Base-by-base conservation (phyloP, 1,284 basidiomycete species). In the Malassezia dermatis region DNA sequence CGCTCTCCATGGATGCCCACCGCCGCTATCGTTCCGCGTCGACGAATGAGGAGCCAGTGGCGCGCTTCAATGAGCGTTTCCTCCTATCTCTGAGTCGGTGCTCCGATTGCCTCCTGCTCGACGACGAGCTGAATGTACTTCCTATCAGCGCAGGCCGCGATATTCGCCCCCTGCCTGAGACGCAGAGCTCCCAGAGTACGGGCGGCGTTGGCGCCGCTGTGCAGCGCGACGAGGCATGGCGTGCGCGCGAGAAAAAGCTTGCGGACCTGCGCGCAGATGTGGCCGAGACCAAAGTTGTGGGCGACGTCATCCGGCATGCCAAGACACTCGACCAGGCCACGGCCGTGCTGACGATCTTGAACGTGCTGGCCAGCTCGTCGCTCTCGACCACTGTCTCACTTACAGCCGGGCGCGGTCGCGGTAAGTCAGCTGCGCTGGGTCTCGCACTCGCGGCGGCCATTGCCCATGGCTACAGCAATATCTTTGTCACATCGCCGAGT, bases 41-140 rank as follows among this genome's bases (percentile, higher is more conserved):
- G 19, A 86, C 89, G 2, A 87, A 91, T 64, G 86, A 89, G 67
- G 82, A 86, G 17, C 88, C 96, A 15, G 81, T 88, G 41, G 89
- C 91, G 0, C 84, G 94, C 44, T 99, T 99, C 80, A 98, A 99
- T 78, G 94, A 99, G 75, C 86, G 94, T 10, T 99, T 98, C 78
- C 51, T 73, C 13, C 63, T 73, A 40, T 71, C 68, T 17, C 64
- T 73, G 89, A 96, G 67, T 81, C 95, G 43, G 90, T 91, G 28
- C 82, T 57, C 61, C 11, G 88, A 93, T 71, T 96, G 91, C 65
- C 79, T 99, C 1, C 83, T 98, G 23, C 81, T 98, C 42, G 94
- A 99, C 70, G 94, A 99, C 71, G 94, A 98, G 76, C 82, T 99
- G 51, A 98, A 98, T 71, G 91, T 98, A 5, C 82, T 99, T 2